phyloP scores from a whole-genome alignment of 306 rosid species.

The Castanea mollissima region DNA sequence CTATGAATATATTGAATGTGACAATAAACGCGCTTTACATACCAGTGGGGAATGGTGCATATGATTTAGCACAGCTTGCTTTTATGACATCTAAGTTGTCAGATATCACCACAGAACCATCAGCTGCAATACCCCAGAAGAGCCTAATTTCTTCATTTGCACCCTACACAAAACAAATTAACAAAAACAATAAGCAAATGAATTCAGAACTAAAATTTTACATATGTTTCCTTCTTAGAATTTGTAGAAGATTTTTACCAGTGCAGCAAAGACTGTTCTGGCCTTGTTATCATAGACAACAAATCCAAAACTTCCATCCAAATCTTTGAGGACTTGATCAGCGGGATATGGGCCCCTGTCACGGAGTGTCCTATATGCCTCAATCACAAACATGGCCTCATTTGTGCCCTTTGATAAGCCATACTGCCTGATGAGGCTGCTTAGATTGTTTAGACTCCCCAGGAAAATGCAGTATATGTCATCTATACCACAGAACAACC shows the following conservation, averaged over 20 bases:
- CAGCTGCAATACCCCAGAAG: conserved; percentile 81
- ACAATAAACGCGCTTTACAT: conserved; percentile 17
- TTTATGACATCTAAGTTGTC: conserved; percentile 65
- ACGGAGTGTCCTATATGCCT: conserved; percentile 83
- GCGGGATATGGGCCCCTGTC: conserved; percentile 96
- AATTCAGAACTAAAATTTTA: conserved; percentile 1
- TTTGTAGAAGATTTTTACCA: conserved; percentile 34
- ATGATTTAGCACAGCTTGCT: conserved; percentile 88
- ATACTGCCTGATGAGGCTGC: conserved; percentile 68
- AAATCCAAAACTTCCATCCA: conserved; percentile 86
- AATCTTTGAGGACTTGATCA: conserved; percentile 83
- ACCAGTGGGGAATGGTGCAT: conserved; percentile 91
- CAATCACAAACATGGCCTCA: conserved; percentile 73
- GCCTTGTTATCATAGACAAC: conserved; percentile 62
- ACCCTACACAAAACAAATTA: conserved; percentile 48
- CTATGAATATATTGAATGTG: too few species aligned
- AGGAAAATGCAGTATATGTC: conserved; percentile 72
- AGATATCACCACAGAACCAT: conserved; percentile 78
- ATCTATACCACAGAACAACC: conserved; percentile 83
- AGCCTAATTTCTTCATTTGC: conserved; percentile 60
- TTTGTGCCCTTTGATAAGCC: conserved; percentile 70
- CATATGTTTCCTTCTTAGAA: neutral
- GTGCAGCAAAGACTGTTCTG: conserved; percentile 68
- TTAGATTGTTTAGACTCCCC: conserved; percentile 66
- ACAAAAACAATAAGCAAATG: neutral